phyloP scores from a whole-genome alignment of 192 early-diverging fungal species.

The Ambispora gerdemannii region DNA sequence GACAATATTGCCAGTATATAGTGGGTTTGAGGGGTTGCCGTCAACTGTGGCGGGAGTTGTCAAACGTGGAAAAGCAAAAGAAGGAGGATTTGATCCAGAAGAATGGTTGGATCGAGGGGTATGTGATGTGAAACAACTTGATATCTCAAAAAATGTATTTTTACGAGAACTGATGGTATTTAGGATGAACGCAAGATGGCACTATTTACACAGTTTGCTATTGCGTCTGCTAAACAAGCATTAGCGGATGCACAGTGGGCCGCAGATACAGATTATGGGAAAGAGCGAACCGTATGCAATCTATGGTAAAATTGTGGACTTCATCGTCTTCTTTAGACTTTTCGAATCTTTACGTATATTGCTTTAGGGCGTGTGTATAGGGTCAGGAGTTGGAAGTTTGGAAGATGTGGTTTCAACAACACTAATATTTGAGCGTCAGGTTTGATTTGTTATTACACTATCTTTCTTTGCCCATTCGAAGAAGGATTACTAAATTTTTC shows the following conservation, averaged over 20 bases:
- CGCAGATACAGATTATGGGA: constrained; percentile 49
- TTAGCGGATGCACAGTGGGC: constrained; percentile 79
- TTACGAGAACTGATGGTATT: not conserved
- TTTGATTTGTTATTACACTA: constrained; percentile 10
- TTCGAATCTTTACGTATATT: no score
- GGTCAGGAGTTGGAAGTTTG: constrained; percentile 89
- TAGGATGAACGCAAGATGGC: constrained; percentile 79
- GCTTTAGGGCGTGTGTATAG: constrained; percentile 93
- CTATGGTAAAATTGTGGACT: no score
- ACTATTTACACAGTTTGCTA: constrained; percentile 83
- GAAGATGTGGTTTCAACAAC: constrained; percentile 73
- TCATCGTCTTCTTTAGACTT: no score
- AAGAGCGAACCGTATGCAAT: constrained; percentile 59
- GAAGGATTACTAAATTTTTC: not conserved
- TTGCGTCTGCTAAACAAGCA: constrained; percentile 79
- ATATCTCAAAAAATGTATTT: not conserved
- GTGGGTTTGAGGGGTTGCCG: constrained; percentile 62
- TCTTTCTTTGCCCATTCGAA: not conserved
- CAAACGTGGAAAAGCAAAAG: constrained; percentile 42
- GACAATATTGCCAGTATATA: not conserved
- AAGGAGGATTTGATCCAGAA: constrained; percentile 65
- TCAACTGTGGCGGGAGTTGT: constrained; percentile 77
- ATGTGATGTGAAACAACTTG: constrained; percentile 21
- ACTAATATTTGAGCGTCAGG: constrained; percentile 49
- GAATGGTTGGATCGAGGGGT: constrained; percentile 77